Base-by-base conservation (phyloP, 2,329 filamentous ascomycete species). In the Colletotrichum limetticola region DNA sequence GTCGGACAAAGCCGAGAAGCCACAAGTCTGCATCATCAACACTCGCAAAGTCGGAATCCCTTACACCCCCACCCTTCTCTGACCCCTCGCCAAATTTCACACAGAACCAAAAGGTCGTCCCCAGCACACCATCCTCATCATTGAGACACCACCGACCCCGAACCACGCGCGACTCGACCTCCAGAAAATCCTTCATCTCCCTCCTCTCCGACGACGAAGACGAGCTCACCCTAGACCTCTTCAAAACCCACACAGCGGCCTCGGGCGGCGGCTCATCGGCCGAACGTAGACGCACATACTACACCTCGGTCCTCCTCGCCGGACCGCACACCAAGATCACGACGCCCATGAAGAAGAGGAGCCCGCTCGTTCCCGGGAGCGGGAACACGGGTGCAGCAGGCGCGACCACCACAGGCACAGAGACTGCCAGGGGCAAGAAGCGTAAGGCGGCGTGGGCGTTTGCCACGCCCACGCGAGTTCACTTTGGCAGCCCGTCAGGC, bases 101-200 rank as follows among this genome's bases (percentile, higher is more conserved):
- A 12, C 8, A 65, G 22, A 12, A 57, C 24, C 16, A 24, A 32
- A 72, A n/a, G 35, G n/a, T 57, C 11, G 22, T 8, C 42, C 68
- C 57, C 12, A 68, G 28, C 35, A 49, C 68, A 14, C 12, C 57
- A 30, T 49, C 42, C 19, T 65, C 35, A 11, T 69, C 65, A 4
- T 69, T 53, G 11, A 57, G 42, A 35, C 53, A 30, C 2, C 28
- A 35, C 2, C 28, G 24, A 3, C 26, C 24, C 16, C 26, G 32
- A 55, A 11, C 60, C 24, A 8, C 58, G 5, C 58, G 53, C 1
- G 56, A 37, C 16, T 65, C 82, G 1, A 81, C 79, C 3, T 79
- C 80, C 59, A 79, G 78, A 30, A 80, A 77, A 69, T 82, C 84
- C 58, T 79, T 87, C 63, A 79, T 86, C 57, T 86, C 85, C 28